A percentile compares a stretch with the other conserved stretches of the same genome.
phyloP scores from a whole-genome alignment of 345 rosid species.

The Iberis pinnata region DNA sequence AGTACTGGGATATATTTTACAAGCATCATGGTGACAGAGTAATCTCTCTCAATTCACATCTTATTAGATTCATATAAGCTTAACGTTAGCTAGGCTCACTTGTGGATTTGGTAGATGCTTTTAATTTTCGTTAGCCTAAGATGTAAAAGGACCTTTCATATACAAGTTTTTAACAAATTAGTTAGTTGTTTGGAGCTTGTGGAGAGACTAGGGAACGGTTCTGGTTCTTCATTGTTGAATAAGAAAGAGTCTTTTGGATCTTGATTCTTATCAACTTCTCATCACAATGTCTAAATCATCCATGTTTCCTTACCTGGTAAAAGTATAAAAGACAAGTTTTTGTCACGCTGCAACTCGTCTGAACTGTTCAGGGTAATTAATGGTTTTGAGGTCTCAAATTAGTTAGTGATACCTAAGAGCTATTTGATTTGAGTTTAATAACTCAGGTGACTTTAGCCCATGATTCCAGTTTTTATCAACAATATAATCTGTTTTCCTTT shows the following conservation, averaged over 20 bases:
- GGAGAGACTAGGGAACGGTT: too few species aligned
- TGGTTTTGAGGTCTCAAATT: neutral
- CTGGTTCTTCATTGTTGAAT: too few species aligned
- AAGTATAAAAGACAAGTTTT: too few species aligned
- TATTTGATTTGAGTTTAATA: neutral
- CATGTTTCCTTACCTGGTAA: neutral
- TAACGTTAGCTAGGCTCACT: conserved; percentile 1
- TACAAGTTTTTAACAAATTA: too few species aligned
- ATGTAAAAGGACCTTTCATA: neutral
- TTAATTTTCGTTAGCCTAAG: neutral
- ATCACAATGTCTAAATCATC: too few species aligned
- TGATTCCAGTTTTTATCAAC: neutral
- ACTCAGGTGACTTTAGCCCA: neutral
- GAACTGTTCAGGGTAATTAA: too few species aligned
- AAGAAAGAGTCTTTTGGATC: too few species aligned
- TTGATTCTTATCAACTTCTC: too few species aligned
- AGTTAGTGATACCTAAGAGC: neutral
- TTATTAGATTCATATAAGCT: neutral
- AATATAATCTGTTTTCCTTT: neutral
- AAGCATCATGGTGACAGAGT: conserved; percentile 79
- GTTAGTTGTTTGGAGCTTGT: too few species aligned
- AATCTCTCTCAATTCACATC: conserved; percentile 6
- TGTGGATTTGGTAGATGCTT: neutral
- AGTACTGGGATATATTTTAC: conserved; percentile 85
- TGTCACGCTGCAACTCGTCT: too few species aligned